A percentile compares a stretch with the other conserved stretches of the same genome.
phyloP scores from a whole-genome alignment of 768 basidiomycete genomes.

The Tylopilus subfusipes region DNA sequence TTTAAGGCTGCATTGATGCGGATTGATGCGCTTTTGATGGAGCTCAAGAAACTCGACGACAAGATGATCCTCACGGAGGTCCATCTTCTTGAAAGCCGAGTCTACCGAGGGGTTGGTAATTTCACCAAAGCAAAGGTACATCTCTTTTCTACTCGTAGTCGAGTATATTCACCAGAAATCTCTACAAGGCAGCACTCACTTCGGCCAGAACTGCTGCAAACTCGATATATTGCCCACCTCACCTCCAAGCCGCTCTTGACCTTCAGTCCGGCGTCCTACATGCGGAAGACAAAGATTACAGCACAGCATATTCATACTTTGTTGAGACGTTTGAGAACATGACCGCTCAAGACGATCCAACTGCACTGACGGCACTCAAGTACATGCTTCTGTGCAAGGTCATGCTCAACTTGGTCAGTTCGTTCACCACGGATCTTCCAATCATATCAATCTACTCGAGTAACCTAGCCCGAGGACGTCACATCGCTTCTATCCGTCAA shows the following conservation, averaged over 20 bases:
- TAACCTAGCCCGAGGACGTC: constrained; percentile 84
- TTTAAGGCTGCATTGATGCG: constrained; percentile 76
- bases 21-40: constrained; percentile 85
- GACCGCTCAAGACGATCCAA: constrained; percentile 68
- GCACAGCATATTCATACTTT: constrained; percentile 95
- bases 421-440: not conserved
- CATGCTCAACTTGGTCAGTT: constrained; percentile 88
- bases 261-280: constrained; percentile 80
- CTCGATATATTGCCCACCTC: constrained; percentile 86
- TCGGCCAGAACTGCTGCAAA: constrained; percentile 92
- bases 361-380: constrained; percentile 82
- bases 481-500: constrained; percentile 83
- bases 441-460: not conserved
- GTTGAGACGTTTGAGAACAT: constrained; percentile 95
- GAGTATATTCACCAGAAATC: not conserved
- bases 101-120: constrained; percentile 87
- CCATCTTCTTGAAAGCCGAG: constrained; percentile 87
- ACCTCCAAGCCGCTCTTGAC: constrained; percentile 56
- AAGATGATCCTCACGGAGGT: constrained; percentile 98
- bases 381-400: constrained; percentile 99
- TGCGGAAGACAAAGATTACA: constrained; percentile 98
- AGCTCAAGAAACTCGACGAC: constrained; percentile 91
- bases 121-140: constrained; percentile 83
- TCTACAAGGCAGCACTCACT: constrained; percentile 71
- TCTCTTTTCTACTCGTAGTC: not conserved